phyloP scores from a whole-genome alignment of 2,329 filamentous ascomycete genomes.

The Aspergillus flavus region DNA sequence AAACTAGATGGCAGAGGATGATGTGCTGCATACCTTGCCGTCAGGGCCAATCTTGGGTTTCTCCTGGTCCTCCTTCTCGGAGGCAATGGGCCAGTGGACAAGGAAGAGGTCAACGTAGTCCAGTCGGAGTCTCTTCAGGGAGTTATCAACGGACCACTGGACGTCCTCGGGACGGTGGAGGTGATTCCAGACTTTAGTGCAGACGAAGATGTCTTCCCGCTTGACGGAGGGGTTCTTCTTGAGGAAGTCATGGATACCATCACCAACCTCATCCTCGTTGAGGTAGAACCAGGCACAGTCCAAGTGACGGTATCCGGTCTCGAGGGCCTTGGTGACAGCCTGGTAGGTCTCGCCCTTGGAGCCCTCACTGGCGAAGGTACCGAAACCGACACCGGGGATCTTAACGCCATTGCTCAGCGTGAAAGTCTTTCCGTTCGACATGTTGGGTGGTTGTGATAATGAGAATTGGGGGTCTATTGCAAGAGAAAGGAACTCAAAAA shows the following conservation, averaged over 20 bases:
- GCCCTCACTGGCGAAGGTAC: constrained; percentile 69
- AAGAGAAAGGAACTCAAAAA: neutral
- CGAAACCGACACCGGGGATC: constrained; percentile 66
- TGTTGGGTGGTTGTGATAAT: constrained; percentile 33
- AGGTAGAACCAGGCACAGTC: constrained; percentile 60
- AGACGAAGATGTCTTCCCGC: constrained; percentile 55
- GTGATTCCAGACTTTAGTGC: constrained; percentile 58
- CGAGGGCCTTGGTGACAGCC: constrained; percentile 53
- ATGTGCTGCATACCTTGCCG: constrained; percentile 47
- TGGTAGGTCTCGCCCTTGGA: constrained; percentile 61
- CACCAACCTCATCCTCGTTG: constrained; percentile 58
- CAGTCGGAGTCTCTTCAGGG: constrained; percentile 66
- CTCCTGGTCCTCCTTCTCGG: constrained; percentile 53
- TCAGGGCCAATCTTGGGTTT: constrained; percentile 54
- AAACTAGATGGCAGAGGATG: neutral
- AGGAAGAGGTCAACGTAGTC: constrained; percentile 74
- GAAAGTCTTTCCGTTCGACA: constrained; percentile 59
- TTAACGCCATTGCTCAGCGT: constrained; percentile 61
- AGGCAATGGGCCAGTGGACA: constrained; percentile 54
- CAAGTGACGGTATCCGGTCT: constrained; percentile 56
- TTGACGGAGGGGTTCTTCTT: constrained; percentile 50
- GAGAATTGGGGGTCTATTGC: constrained; percentile 10
- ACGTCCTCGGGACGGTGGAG: constrained; percentile 52
- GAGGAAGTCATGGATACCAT: constrained; percentile 58
- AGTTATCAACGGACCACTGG: constrained; percentile 57